Conservation (phyloP, 176 grass and related monocot genomes). For the Musa itinerans region DNA sequence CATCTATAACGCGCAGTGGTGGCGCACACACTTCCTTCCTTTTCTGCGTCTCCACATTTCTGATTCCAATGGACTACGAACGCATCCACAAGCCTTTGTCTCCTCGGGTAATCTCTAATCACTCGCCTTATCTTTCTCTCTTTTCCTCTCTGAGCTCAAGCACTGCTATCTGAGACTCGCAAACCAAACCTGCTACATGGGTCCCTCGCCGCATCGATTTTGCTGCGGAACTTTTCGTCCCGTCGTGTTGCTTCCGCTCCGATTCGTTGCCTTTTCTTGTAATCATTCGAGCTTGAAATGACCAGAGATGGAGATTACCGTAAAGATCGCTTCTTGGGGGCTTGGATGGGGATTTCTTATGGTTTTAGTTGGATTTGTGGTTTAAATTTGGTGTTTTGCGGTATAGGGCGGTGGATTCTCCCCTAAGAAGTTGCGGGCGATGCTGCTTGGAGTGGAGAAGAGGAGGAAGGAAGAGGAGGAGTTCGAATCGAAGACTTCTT, state of each 20-base stretch:
- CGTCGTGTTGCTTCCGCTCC: neutral
- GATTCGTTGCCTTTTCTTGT: neutral
- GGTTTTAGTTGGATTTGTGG: neutral
- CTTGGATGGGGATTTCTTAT: neutral
- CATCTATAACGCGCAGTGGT: neutral
- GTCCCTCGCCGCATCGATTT: neutral
- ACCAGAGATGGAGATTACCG: neutral
- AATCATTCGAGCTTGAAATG: slow-evolving; percentile 12
- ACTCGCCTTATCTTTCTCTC: slow-evolving; percentile 1
- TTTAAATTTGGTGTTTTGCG: neutral
- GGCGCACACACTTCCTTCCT: neutral
- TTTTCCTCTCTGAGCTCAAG: neutral
- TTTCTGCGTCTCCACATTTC: neutral
- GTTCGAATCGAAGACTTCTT: slow-evolving; percentile 39
- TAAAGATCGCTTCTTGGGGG: neutral
- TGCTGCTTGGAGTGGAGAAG: slow-evolving; percentile 85
- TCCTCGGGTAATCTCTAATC: slow-evolving; percentile 30
- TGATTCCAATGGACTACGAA: slow-evolving; percentile 4
- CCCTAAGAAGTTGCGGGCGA: slow-evolving; percentile 81
- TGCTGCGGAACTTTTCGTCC: neutral
- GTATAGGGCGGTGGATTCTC: slow-evolving; percentile 79
- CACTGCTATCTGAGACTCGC: neutral
- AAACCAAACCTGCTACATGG: slow-evolving; percentile 12
- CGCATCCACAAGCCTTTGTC: slow-evolving; percentile 4
- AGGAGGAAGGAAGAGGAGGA: slow-evolving; percentile 58